Evolutionary conservation across 176 grass and related monocot genomes (phyloP).

Genomic region (Aechmea fasciata): DNA sequence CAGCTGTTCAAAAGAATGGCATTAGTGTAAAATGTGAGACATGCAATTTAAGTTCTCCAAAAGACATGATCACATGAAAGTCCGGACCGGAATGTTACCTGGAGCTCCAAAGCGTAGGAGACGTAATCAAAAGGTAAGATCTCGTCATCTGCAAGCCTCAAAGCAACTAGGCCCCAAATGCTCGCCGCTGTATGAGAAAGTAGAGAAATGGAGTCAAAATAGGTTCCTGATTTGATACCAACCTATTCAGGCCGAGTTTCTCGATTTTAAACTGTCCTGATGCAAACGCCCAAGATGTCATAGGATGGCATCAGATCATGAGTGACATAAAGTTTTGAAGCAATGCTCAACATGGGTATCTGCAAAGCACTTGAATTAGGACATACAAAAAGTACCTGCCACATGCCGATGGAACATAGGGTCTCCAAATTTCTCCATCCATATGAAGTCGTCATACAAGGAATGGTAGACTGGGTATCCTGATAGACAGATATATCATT

Average conservation of each 20-base stretch:
- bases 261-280: no score
- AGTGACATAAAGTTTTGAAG: not conserved
- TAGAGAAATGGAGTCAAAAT: not conserved
- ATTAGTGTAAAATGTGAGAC: no score
- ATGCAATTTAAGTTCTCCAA: not conserved
- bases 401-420: slow-evolving; percentile 70
- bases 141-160: slow-evolving; percentile 64
- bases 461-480: slow-evolving; percentile 81
- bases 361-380: slow-evolving; percentile 1
- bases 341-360: not conserved
- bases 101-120: slow-evolving; percentile 48
- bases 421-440: slow-evolving; percentile 89
- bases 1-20: no score
- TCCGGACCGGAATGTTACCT: slow-evolving; percentile 28
- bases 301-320: not conserved
- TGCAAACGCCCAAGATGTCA: not conserved
- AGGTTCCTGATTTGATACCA: not conserved
- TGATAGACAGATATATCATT: slow-evolving; percentile 5
- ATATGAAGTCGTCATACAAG: slow-evolving; percentile 71
- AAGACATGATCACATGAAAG: slow-evolving; percentile 14
- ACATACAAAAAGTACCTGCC: slow-evolving; percentile 40
- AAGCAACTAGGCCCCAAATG: slow-evolving; percentile 79
- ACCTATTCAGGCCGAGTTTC: no score
- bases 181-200: slow-evolving; percentile 41
- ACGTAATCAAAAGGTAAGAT: slow-evolving; percentile 72